Conservation (phyloP, 768 basidiomycete genomes). For the Phylloporus arenicola region DNA sequence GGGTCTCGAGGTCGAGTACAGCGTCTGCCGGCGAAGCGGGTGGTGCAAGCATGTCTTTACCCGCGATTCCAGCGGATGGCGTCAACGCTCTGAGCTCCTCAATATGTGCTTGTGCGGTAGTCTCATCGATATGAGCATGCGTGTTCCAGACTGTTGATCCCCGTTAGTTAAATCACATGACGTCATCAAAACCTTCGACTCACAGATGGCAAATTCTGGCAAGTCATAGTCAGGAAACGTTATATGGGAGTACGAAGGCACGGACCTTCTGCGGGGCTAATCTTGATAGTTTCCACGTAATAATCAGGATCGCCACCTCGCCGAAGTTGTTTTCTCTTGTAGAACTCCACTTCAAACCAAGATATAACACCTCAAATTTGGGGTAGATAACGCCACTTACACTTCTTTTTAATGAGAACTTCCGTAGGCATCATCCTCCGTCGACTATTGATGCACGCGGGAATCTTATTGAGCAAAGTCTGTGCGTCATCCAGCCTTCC, state of each 20-base stretch:
- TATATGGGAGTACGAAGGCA: neutral
- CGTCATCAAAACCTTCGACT: slow-evolving; percentile 19
- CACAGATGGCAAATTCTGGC: slow-evolving; percentile 67
- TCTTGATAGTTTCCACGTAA: slow-evolving; percentile 52
- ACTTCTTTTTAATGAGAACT: slow-evolving; percentile 69
- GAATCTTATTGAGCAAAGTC: slow-evolving; percentile 56
- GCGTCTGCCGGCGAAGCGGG: neutral
- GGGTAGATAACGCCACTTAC: slow-evolving; percentile 36
- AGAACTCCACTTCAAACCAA: slow-evolving; percentile 56
- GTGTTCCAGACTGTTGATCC: slow-evolving; percentile 66
- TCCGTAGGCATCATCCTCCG: slow-evolving; percentile 73
- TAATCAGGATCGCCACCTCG: slow-evolving; percentile 46
- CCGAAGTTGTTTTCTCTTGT: slow-evolving; percentile 59
- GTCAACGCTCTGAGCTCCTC: slow-evolving; percentile 45
- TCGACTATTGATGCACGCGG: slow-evolving; percentile 50
- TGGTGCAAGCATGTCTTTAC: slow-evolving; percentile 20
- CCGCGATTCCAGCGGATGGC: slow-evolving; percentile 37
- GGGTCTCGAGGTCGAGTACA: slow-evolving; percentile 49
- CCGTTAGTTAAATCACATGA: slow-evolving; percentile 1
- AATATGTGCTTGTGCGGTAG: slow-evolving; percentile 56
- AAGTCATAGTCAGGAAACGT: slow-evolving; percentile 2
- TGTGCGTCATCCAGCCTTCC: slow-evolving; percentile 56
- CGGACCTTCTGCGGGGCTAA: slow-evolving; percentile 68
- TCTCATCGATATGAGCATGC: slow-evolving; percentile 52
- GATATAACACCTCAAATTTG: neutral